These are phyloP conservation scores for Mucor ambiguus DNA, from an alignment of 371 early-diverging fungal genomes.

Conservation along the genomic window DNA sequence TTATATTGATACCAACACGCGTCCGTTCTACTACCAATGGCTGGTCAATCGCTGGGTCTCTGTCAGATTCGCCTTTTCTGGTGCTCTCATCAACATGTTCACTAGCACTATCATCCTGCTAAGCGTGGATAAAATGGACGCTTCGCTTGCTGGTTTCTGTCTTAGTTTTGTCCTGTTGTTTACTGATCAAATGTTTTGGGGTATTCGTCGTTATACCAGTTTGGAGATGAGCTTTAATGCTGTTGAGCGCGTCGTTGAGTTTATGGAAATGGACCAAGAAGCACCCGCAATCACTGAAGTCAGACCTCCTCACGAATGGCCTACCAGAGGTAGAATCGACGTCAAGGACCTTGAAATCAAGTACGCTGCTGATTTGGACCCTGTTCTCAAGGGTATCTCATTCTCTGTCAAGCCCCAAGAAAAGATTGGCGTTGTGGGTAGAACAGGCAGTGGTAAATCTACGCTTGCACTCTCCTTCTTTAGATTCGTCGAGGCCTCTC, in stretches of 20 bases:
- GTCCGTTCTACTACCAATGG: conserved; percentile 70
- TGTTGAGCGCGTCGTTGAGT: conserved; percentile 87
- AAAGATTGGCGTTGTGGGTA: conserved; percentile 69
- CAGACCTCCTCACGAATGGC: conserved; percentile 69
- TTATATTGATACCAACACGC: conserved; percentile 17
- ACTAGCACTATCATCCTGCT: conserved; percentile 55
- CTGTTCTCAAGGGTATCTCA: conserved; percentile 60
- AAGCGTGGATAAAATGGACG: conserved; percentile 49
- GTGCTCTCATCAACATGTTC: conserved; percentile 66
- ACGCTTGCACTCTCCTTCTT: conserved; percentile 76
- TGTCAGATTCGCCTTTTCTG: conserved; percentile 68
- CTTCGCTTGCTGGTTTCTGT: conserved; percentile 78
- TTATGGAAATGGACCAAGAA: conserved; percentile 77
- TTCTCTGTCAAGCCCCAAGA: conserved; percentile 55
- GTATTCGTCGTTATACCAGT: conserved; percentile 69
- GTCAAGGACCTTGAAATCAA: conserved; percentile 59
- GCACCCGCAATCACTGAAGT: conserved; percentile 57
- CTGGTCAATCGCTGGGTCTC: conserved; percentile 84
- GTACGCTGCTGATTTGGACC: conserved; percentile 63
- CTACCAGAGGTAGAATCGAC: conserved; percentile 61
- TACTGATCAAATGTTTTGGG: conserved; percentile 68
- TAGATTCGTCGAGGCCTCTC: conserved; percentile 70
- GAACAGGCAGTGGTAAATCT: conserved; percentile 81
- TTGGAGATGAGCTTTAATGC: conserved; percentile 85
- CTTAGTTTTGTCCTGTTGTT: conserved; percentile 76